Base-by-base conservation (phyloP, 2,329 filamentous ascomycete species). In the Calonectria pseudoreteaudii region DNA sequence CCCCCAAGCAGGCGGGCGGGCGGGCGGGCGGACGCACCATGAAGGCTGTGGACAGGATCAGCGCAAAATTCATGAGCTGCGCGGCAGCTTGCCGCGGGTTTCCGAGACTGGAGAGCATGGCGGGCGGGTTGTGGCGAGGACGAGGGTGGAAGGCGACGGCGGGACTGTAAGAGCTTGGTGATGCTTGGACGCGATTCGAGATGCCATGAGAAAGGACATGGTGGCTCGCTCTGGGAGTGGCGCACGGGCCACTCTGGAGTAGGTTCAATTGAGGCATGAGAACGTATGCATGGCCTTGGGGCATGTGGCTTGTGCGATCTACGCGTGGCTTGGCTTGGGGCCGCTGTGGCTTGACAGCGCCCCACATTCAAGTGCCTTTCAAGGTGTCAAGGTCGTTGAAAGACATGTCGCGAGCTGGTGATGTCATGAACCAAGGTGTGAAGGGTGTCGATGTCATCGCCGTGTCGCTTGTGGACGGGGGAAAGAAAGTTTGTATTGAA, bases 1-100 rank as follows among this genome's bases (percentile, higher is more conserved):
- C n/a, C 18, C 20, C 36, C 14, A 16, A 14, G 6, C 11, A 13
- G 11, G 34, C 36, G 13, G 10, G 18, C 30, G 52, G 11, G 34
- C 36, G 13, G 10, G 18, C 30, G 52, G 18, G 13, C 3, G 52
- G 47, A 76, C 87, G 74, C 80, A 91, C 92, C 95, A 98, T 98
- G 83, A 98, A 98, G 1, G 96, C 95, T 1, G 95, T 97, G 13
- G 94, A 95, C 66, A 98, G 91, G 75, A 98, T 95, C 76, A 98
- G 91, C 71, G 93, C 95, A 84, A 98, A 98, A 87, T 97, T 98
- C 82, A 98, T 91, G 78, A 96, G 85, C 88, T 98, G 95, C 64
- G 92, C 90, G 80, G 95, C 92, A 69, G 94, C 90, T 84, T 97
- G 95, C 85, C 95, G 93, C 77, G 94, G 93, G 85, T 95, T 95